Evolutionary conservation across 2,329 filamentous ascomycete species (phyloP).

Genomic region (Periglandula ipomoeae): DNA sequence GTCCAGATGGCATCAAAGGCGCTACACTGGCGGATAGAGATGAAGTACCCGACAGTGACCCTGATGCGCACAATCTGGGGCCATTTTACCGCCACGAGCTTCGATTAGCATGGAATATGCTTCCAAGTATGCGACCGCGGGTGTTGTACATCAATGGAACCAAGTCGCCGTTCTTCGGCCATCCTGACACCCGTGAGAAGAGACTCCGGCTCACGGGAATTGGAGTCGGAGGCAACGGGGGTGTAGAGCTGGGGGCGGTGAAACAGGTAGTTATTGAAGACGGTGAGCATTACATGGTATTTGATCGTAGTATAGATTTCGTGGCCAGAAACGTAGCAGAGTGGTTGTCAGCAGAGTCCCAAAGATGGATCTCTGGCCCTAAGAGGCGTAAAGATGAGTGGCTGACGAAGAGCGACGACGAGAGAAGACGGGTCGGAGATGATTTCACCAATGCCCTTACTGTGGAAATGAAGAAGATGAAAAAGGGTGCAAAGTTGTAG

Average conservation of each 20-base stretch:
- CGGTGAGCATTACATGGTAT: slow-evolving; percentile 1
- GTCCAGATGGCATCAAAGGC: slow-evolving; percentile 1
- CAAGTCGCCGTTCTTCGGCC: slow-evolving; percentile 3
- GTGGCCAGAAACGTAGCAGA: neutral
- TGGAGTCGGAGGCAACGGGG: neutral
- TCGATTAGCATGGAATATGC: slow-evolving; percentile 2
- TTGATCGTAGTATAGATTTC: neutral
- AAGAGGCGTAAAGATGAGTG: neutral
- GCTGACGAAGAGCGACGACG: neutral
- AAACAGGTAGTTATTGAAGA: slow-evolving; percentile 1
- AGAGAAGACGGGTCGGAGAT: neutral
- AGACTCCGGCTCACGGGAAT: neutral
- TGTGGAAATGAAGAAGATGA: neutral
- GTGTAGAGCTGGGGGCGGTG: neutral
- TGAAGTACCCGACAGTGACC: slow-evolving; percentile 1
- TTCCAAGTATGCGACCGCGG: slow-evolving; percentile 1
- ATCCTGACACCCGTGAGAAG: neutral
- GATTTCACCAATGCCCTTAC: neutral
- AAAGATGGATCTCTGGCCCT: neutral
- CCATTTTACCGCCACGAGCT: slow-evolving; percentile 2
- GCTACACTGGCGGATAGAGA: neutral
- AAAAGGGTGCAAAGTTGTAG: neutral
- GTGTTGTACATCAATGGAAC: slow-evolving; percentile 1
- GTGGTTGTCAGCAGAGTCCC: neutral
- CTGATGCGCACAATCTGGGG: neutral